Conservation (phyloP, 2,329 filamentous ascomycete species). For the Sordariomycetes sp. region DNA sequence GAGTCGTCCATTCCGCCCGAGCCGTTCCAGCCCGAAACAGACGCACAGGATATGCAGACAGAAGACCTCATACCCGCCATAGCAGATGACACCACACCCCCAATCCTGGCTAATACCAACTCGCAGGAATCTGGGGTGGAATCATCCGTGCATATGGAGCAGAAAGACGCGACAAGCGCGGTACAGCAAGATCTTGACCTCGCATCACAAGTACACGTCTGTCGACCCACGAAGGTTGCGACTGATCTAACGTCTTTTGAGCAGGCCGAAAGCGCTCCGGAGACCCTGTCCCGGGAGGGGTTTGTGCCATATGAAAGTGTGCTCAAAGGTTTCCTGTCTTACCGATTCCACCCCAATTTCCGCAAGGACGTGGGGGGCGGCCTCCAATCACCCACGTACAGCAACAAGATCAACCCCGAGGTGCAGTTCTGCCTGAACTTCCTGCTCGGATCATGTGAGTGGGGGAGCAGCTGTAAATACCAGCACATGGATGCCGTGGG, state of each 20-base stretch:
- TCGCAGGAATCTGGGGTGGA: not conserved
- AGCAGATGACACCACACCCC: not conserved
- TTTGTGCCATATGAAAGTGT: conserved; percentile 66
- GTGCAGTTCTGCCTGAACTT: conserved; percentile 63
- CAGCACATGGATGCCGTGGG: conserved; percentile 70
- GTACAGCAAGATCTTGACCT: not conserved
- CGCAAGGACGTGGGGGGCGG: conserved; percentile 57
- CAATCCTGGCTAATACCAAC: not conserved
- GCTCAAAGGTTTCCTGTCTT: conserved; percentile 70
- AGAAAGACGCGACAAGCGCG: not conserved
- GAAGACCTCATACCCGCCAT: not conserved
- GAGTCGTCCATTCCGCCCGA: not conserved
- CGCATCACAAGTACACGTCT: not conserved
- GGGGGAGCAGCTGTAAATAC: conserved; percentile 56
- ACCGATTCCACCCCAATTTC: conserved; percentile 78
- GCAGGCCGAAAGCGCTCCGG: not conserved
- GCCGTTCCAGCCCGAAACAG: not conserved
- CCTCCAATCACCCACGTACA: conserved; percentile 84
- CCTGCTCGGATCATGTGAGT: conserved; percentile 53
- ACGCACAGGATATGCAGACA: not conserved
- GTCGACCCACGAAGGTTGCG: not conserved
- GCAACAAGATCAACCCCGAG: conserved; percentile 71
- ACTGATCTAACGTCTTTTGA: not conserved
- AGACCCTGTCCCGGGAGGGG: not conserved
- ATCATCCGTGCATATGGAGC: not conserved